Evolutionary conservation across 768 basidiomycete genomes (phyloP).

Genomic region (Artomyces pyxidatus): DNA sequence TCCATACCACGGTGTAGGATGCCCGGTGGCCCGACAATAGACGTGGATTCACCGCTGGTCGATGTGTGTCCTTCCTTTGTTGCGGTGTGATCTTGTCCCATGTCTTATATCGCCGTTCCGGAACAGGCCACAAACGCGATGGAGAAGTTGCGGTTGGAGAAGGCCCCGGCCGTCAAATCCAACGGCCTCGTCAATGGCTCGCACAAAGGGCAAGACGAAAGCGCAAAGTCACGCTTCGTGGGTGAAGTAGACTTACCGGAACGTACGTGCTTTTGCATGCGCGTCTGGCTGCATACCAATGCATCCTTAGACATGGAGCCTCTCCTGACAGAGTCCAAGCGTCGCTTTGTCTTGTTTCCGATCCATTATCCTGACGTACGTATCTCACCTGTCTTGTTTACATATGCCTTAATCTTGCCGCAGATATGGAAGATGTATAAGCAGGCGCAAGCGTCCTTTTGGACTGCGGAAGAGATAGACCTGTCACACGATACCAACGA

Average conservation of each 20-base stretch:
- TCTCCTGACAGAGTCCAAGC: slow-evolving; percentile 64
- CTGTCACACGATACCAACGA: slow-evolving; percentile 79
- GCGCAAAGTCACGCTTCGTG: slow-evolving; percentile 35
- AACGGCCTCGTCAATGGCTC: not conserved
- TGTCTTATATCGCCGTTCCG: too few species aligned
- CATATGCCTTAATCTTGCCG: not conserved
- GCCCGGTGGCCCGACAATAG: too few species aligned
- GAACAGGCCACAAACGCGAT: not conserved
- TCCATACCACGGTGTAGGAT: too few species aligned
- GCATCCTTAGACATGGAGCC: slow-evolving; percentile 59
- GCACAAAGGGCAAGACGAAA: too few species aligned
- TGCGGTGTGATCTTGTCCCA: too few species aligned
- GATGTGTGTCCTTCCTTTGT: too few species aligned
- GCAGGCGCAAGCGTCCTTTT: slow-evolving; percentile 88
- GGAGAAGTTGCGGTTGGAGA: slow-evolving; percentile 18
- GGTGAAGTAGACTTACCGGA: slow-evolving; percentile 49
- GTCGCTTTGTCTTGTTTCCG: slow-evolving; percentile 88
- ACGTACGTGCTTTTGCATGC: slow-evolving; percentile 16
- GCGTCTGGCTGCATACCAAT: not conserved
- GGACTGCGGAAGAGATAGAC: slow-evolving; percentile 91
- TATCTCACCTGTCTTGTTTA: not conserved
- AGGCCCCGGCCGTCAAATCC: not conserved
- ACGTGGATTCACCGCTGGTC: too few species aligned
- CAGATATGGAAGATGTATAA: slow-evolving; percentile 97
- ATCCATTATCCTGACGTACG: slow-evolving; percentile 87